phyloP scores from a whole-genome alignment of 345 rosid genomes.

The Microthlaspi erraticum region DNA sequence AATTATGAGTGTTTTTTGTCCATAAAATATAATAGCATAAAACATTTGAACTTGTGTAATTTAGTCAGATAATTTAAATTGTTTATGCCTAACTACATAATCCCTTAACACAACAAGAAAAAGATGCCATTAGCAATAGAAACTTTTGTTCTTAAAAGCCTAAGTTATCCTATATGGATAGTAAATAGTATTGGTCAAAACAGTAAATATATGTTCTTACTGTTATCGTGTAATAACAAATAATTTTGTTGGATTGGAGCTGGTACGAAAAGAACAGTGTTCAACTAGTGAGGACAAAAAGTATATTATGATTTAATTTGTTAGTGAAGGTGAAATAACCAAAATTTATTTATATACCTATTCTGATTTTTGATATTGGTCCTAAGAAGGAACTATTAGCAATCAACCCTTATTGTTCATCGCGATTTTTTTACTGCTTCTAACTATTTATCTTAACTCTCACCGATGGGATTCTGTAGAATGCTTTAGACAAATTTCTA shows the following conservation, averaged over 20 bases:
- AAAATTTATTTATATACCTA: no score
- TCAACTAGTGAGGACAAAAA: background rate
- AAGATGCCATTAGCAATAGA: background rate
- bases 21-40: no score
- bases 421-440: no score
- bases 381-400: no score
- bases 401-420: no score
- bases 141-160: background rate
- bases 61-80: background rate
- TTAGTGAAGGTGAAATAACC: no score
- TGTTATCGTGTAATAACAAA: background rate
- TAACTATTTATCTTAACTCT: no score
- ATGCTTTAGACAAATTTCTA: no score
- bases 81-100: background rate
- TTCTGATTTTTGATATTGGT: no score
- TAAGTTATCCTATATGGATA: background rate
- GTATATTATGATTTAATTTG: no score
- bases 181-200: constrained; percentile 16
- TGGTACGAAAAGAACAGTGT: background rate
- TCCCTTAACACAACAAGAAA: background rate
- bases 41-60: background rate
- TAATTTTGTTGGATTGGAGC: background rate
- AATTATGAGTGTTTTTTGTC: background rate
- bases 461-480: no score
- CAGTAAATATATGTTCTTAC: background rate